Base-by-base conservation (phyloP, 2,329 filamentous ascomycete species). In the Ophioceras dolichostomum region DNA sequence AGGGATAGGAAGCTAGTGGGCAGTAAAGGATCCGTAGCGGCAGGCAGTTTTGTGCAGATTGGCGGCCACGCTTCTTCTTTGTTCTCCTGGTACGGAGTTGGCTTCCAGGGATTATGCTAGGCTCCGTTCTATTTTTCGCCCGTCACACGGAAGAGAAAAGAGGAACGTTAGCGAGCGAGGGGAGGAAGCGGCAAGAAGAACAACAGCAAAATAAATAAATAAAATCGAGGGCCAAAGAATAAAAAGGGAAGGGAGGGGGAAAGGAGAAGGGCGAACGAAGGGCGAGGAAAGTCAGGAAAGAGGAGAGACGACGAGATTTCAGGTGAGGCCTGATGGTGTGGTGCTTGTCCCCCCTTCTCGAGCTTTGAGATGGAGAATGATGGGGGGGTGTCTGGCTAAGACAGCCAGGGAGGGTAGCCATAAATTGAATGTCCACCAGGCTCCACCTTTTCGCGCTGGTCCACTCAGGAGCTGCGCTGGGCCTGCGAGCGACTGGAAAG, bases 221-320 rank as follows among this genome's bases (percentile, higher is more conserved):
- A 29, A 42, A 29, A 26, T 32, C 12, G 13, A 32, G 6, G 21
- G 37, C 41, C 19, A 43, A 31, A 27, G 41, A 24, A 33, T 38
- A 33, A 17, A 30, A 30, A 39, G 41, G 39, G 35, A 39, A 38
- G 37, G 29, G 39, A 42, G 39, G 32, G 32, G 36, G 24, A n/a
- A n/a, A n/a, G n/a, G n/a, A n/a, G n/a, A n/a, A n/a, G n/a, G n/a
- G n/a, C n/a, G n/a, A n/a, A n/a, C n/a, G n/a, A n/a, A n/a, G n/a
- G n/a, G n/a, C n/a, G n/a, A n/a, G n/a, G n/a, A 39, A 20, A 27
- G 33, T 35, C 35, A 28, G 31, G 36, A 39, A 40, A 34, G 27
- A 37, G 40, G 36, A 41, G 31, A 39, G 31, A 7, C 31, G 10
- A 13, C 12, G n/a, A 30, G 12, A 17, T 16, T 21, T 19, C 10